Conservation (phyloP, 2,329 filamentous ascomycete species). For the Herpotrichia juniperi region DNA sequence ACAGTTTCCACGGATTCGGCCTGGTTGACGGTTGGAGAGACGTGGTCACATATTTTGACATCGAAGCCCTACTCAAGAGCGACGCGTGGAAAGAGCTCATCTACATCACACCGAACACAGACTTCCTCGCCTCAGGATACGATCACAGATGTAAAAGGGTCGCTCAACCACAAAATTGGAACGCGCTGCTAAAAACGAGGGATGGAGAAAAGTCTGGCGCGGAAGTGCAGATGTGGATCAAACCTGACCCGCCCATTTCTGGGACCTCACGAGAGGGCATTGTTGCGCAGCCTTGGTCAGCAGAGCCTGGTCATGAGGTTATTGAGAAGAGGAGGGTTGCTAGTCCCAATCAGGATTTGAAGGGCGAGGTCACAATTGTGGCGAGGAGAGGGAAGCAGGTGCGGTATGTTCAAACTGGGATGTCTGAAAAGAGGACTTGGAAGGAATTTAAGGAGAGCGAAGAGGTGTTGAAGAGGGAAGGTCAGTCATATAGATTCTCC, state of each 20-base stretch:
- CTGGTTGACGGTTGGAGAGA: conserved; percentile 41
- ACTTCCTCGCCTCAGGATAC: conserved; percentile 42
- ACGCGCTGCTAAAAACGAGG: conserved; percentile 33
- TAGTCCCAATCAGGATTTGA: conserved; percentile 35
- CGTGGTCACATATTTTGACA: conserved; percentile 42
- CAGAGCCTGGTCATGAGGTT: conserved; percentile 36
- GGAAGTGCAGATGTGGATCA: conserved; percentile 41
- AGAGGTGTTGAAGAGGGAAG: conserved; percentile 31
- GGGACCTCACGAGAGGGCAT: background rate
- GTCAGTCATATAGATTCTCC: conserved; percentile 23
- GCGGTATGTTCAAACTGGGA: conserved; percentile 29
- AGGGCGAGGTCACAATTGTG: conserved; percentile 39
- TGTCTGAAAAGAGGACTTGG: conserved; percentile 35
- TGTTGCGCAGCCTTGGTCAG: conserved; percentile 26
- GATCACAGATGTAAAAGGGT: conserved; percentile 34
- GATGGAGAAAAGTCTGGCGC: conserved; percentile 38
- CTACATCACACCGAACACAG: conserved; percentile 40
- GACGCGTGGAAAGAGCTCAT: conserved; percentile 41
- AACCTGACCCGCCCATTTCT: conserved; percentile 18
- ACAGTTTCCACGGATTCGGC: conserved; percentile 44
- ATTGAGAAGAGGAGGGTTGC: conserved; percentile 33
- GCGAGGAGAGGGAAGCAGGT: conserved; percentile 37
- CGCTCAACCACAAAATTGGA: conserved; percentile 39
- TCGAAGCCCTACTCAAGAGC: conserved; percentile 37
- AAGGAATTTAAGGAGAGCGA: conserved; percentile 35